Evolutionary conservation across 139 green algal genomes (phyloP), one percentile per base, ranked within the genome.

Genomic region (Nannochloris sp.): DNA sequence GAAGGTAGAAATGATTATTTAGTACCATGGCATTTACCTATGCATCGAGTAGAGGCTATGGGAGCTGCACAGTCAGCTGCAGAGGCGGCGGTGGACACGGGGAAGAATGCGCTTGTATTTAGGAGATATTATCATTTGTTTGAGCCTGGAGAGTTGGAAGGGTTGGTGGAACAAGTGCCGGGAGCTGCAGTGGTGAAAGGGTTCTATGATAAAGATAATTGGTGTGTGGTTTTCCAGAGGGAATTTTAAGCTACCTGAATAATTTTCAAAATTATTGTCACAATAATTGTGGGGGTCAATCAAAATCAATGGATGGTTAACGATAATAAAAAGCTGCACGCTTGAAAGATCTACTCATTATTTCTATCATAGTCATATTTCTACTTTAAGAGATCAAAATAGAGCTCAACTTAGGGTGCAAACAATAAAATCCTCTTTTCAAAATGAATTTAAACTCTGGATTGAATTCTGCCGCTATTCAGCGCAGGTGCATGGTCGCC

Each of bases 51-150:
- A 0, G 89, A 91, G 42, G 75, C 77, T 3, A 58, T 67, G 9
- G 47, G 45, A 27, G 69, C 72, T 6, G 65, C 55, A 8, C 14
- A 61, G 30, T 4, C n/a, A 27, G 38, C 13, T 12, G 37, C 53
- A 44, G 32, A 29, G 5, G 37, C 31, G 9, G 34, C 35, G 24
- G 32, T 95, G 23, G 83, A 98, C 57, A 19, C 61, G 1, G 30
- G 54, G 12, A 97, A 97, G 71, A 60, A 75, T 8, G 70, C 83
- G 0, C 76, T 97, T 0, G 85, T 96, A 60, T 96, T 91, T 71
- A 80, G 95, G 64, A 77, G 95, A 5, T 99, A 95, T 73, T 99
- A 98, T 77, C 94, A 99, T 75, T 75, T 98, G 24, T 99, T 92
- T 82, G 76, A 75, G 14, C 30, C 69, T 25, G 85, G 78, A 12